A percentile compares a stretch with the other conserved stretches of the same genome.
Evolutionary conservation across 176 grass and related monocot species (phyloP).

Genomic region (Aegilops umbellulata): DNA sequence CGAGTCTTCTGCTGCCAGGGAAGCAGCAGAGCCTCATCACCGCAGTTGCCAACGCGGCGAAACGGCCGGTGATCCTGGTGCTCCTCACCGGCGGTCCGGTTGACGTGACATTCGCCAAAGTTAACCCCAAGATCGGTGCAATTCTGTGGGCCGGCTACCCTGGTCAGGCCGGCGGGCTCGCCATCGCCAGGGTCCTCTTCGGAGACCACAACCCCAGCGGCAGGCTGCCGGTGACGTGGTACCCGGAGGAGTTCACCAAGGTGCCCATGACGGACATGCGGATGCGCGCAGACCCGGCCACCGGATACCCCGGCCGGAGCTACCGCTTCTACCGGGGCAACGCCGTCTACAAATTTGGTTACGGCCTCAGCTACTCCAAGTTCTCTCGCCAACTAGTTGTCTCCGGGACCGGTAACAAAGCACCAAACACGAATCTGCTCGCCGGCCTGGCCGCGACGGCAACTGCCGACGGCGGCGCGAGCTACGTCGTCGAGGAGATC

Average conservation of each 20-base stretch:
- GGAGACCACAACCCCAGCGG: constrained; percentile 77
- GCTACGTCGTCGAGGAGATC: constrained; percentile 33
- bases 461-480: neutral
- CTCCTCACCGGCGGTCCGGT: constrained; percentile 76
- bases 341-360: constrained; percentile 61
- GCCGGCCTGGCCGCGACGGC: neutral
- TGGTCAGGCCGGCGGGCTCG: constrained; percentile 60
- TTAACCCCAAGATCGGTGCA: constrained; percentile 41
- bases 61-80: constrained; percentile 60
- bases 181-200: constrained; percentile 68
- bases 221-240: constrained; percentile 77
- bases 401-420: neutral
- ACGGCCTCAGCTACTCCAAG: constrained; percentile 86
- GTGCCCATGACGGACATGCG: constrained; percentile 82
- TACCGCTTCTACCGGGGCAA: constrained; percentile 81
- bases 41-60: constrained; percentile 45
- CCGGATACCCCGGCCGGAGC: constrained; percentile 66
- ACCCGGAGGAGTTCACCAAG: constrained; percentile 58
- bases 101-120: constrained; percentile 66
- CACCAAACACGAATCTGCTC: neutral
- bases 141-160: constrained; percentile 87
- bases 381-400: constrained; percentile 36
- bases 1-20: constrained; percentile 56
- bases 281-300: constrained; percentile 57
- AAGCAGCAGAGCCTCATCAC: constrained; percentile 67